Evolutionary conservation across 2,329 filamentous ascomycete genomes (phyloP), one percentile per base, ranked within the genome.

Genomic region (Epichloe elymi): DNA sequence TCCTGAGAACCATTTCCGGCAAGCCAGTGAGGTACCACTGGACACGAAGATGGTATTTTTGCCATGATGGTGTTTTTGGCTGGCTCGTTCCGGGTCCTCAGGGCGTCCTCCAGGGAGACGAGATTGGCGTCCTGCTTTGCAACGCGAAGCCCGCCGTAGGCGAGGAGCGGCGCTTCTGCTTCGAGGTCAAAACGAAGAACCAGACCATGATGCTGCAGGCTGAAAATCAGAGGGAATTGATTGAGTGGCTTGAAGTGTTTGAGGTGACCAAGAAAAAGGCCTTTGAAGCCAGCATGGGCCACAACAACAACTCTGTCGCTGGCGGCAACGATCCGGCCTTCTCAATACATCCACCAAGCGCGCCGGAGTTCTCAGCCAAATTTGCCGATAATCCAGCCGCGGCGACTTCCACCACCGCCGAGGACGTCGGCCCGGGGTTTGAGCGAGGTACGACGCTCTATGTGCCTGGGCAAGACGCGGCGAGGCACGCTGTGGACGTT

Each of bases 111-210:
- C 91, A 97, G 65, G 95, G 89, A 45, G 93, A 98, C 61, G 89
- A 95, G 69, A 95, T 95, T 54, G 93, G 93, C 40, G 90, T 98
- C 3, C 70, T 98, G 49, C 80, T 98, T 39, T 98, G 93, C 70
- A 95, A 88, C 61, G 86, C 93, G 46, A 88, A 91, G 60, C 89
- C 90, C 17, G 89, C 90, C 0, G 85, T 94, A 48, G 83, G 88
- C 58, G 93, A 98, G 67, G 93, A 98, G 61, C 82, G 93, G 39
- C 80, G 93, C 15, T 98, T 97, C 67, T 97, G 93, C 65, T 96
- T 98, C 61, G 93, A 98, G 67, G 86, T 98, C 61, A 98, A 97
- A 73, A 98, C 93, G 2, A 98, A 96, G 67, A 95, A 88, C 61
- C 86, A 86, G 55, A 93, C 84, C 47, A 82, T 95, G 56, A 72